Evolutionary conservation across 2,329 filamentous ascomycete genomes (phyloP), one percentile per base, ranked within the genome.

Genomic region (Hypoxylon sp.): DNA sequence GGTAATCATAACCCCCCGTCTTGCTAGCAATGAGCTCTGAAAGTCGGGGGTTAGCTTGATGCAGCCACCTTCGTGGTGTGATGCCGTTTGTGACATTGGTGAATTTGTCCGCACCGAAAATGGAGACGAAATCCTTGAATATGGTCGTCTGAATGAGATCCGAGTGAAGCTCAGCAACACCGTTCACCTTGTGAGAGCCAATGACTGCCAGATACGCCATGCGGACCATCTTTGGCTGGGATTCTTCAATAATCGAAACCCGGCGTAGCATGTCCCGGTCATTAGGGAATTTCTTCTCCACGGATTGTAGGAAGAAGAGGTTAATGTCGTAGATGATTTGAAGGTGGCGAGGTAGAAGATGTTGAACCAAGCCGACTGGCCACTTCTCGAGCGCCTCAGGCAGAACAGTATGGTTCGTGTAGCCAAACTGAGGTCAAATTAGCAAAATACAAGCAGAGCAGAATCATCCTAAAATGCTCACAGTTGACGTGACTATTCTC

Each of bases 321-420:
- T 99, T 99, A 84, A 99, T 96, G 74, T 99, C 96, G 80, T 96
- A 98, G 75, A 98, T 98, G 76, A 98, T 97, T 78, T 97, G 93
- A 55, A 99, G 85, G 78, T 99, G 96, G 61, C 96, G 90, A 19
- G 96, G 96, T 14, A 99, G 88, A 23, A 99, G 87, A 75, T 97
- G 91, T 81, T 98, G 94, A 75, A 99, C 82, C 63, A 99, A 83
- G 47, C 93, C 91, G 34, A 99, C 95, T 1, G 95, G 94, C 96
- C 96, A 99, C 82, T 98, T 99, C 87, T 99, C 96, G 48, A 98
- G 83, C 25, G 96, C 96, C 80, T 99, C 96, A 0, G 96, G 95
- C 53, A 99, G 89, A 58, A 99, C 96, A 0, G 96, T 99, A 81
- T 99, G 96, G 81, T 99, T 99, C 70, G 96, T 98, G 83, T 99